These are phyloP conservation scores for Oidium heveae DNA, from an alignment of 2,329 filamentous ascomycete species.

Conservation along the genomic window DNA sequence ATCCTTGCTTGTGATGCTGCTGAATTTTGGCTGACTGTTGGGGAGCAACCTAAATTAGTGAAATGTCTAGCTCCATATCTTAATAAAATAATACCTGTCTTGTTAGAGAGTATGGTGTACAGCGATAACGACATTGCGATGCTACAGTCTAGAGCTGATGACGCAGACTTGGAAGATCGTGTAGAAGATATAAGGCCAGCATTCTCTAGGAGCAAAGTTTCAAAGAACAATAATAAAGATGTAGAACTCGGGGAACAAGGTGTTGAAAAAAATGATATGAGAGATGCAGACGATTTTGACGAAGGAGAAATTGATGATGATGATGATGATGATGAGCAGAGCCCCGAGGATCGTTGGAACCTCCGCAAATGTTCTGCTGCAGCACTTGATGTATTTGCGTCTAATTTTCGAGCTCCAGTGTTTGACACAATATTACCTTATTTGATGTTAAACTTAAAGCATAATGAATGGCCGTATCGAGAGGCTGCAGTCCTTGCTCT, in stretches of 20 bases:
- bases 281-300: slow-evolving; percentile 70
- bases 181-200: slow-evolving; percentile 77
- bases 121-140: slow-evolving; percentile 77
- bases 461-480: slow-evolving; percentile 71
- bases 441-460: slow-evolving; percentile 66
- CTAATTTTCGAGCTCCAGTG: slow-evolving; percentile 65
- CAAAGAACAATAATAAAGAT: slow-evolving; percentile 13
- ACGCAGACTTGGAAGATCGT: slow-evolving; percentile 78
- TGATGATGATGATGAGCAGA: slow-evolving; percentile 50
- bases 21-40: slow-evolving; percentile 90
- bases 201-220: slow-evolving; percentile 48
- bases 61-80: slow-evolving; percentile 54
- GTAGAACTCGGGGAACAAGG: slow-evolving; percentile 24
- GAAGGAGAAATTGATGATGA: slow-evolving; percentile 42
- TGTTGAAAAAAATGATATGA: slow-evolving; percentile 29
- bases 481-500: slow-evolving; percentile 87
- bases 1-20: slow-evolving; percentile 84
- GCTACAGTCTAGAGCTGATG: slow-evolving; percentile 60
- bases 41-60: slow-evolving; percentile 64
- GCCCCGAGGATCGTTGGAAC: slow-evolving; percentile 85
- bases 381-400: slow-evolving; percentile 78
- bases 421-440: slow-evolving; percentile 87
- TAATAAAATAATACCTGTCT: slow-evolving; percentile 62
- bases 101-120: slow-evolving; percentile 91
- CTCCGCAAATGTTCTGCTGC: slow-evolving; percentile 91